These are phyloP conservation scores for Sapria himalayana DNA, from an alignment of 345 rosid genomes.

Conservation along the genomic window DNA sequence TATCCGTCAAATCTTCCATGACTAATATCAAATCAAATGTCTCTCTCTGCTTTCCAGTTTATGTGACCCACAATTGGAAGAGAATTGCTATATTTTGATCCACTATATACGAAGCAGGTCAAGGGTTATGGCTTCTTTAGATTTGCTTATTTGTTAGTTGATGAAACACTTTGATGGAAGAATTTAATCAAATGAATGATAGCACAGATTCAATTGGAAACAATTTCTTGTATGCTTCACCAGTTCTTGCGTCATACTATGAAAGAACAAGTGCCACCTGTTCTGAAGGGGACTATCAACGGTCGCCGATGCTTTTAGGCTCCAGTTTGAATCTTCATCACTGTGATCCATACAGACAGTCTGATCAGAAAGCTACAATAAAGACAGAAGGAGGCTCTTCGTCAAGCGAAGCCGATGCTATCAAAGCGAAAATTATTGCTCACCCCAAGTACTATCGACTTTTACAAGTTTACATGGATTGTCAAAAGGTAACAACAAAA, in stretches of 20 bases:
- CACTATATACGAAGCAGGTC: no score
- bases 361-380: conserved; percentile 35
- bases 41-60: no score
- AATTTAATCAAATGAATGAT: conserved; percentile 40
- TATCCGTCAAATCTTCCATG: no score
- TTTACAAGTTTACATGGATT: conserved; percentile 81
- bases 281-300: conserved; percentile 18
- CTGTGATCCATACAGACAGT: conserved; percentile 25
- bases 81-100: no score
- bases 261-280: conserved; percentile 16
- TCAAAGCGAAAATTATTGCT: conserved; percentile 82
- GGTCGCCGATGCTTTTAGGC: conserved; percentile 16
- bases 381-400: conserved; percentile 57
- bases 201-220: conserved; percentile 29
- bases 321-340: conserved; percentile 25
- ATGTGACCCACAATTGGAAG: no score
- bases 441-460: conserved; percentile 85
- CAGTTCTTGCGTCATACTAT: conserved; percentile 26
- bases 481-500: conserved; percentile 82
- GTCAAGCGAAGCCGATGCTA: conserved; percentile 38
- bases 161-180: no score
- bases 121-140: no score
- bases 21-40: no score
- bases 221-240: conserved; percentile 53
- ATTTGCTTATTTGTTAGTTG: no score